Evolutionary conservation across 2,329 filamentous ascomycete genomes (phyloP).

Genomic region (Colletotrichum sp.): DNA sequence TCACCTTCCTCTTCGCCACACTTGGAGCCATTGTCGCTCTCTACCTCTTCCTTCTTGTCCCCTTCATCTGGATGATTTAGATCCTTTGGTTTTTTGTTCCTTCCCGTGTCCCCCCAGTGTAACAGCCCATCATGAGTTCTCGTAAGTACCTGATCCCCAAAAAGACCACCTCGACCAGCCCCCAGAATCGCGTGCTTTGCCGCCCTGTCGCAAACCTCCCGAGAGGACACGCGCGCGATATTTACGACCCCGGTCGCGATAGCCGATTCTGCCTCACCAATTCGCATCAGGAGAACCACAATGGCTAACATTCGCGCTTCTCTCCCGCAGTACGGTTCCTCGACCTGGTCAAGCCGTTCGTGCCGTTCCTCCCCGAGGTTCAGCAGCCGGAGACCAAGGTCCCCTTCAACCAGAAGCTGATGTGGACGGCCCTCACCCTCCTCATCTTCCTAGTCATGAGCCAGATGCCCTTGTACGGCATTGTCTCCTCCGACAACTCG

Average conservation of each 20-base stretch:
- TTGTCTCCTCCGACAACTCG: constrained; percentile 97
- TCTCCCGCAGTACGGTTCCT: constrained; percentile 87
- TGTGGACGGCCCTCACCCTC: constrained; percentile 93
- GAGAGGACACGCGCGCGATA: constrained; percentile 11
- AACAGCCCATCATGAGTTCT: constrained; percentile 55
- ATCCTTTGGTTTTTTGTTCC: constrained; percentile 30
- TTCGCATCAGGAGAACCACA: neutral
- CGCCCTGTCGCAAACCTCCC: constrained; percentile 5
- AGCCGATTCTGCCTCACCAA: neutral
- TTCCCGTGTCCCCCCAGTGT: constrained; percentile 32
- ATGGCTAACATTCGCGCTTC: constrained; percentile 12
- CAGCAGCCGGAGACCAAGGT: constrained; percentile 98
- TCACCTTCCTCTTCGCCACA: constrained; percentile 35
- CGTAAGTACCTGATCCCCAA: constrained; percentile 44
- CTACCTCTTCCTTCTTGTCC: constrained; percentile 31
- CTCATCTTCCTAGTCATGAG: constrained; percentile 99
- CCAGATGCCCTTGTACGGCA: constrained; percentile 99
- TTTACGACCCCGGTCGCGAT: neutral
- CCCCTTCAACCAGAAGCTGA: constrained; percentile 97
- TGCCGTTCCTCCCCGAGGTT: constrained; percentile 99
- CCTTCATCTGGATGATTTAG: constrained; percentile 41
- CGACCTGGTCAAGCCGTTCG: constrained; percentile 99
- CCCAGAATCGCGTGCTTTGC: constrained; percentile 8
- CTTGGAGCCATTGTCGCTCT: constrained; percentile 27
- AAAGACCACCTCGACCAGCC: neutral